Conservation (phyloP, 2,329 filamentous ascomycete species). For the Nemania abortiva region DNA sequence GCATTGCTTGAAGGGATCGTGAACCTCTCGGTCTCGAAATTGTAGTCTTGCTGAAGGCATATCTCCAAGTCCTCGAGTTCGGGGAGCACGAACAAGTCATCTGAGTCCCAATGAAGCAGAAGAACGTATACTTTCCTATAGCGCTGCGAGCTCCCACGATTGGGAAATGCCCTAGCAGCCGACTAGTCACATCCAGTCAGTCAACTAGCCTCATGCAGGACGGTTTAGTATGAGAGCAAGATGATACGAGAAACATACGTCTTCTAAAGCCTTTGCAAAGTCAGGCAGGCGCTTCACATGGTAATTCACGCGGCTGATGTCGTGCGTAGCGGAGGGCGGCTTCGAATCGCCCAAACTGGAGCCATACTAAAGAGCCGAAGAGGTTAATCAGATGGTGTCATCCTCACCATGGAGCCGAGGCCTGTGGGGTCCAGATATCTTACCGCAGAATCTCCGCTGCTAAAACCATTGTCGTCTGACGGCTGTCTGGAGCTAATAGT, state of each 20-base stretch:
- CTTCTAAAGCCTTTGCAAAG: conserved; percentile 67
- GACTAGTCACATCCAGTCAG: conserved; percentile 55
- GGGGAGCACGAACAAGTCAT: conserved; percentile 69
- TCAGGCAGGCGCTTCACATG: conserved; percentile 68
- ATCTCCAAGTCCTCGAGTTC: conserved; percentile 69
- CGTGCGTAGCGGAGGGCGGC: conserved; percentile 63
- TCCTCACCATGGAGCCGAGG: conserved; percentile 37
- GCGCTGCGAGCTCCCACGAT: conserved; percentile 65
- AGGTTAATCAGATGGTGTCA: conserved; percentile 47
- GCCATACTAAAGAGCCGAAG: conserved; percentile 58
- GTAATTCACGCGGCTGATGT: conserved; percentile 68
- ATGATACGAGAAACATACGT: conserved; percentile 56
- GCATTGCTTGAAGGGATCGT: conserved; percentile 69
- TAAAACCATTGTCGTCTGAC: conserved; percentile 59
- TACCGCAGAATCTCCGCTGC: conserved; percentile 63
- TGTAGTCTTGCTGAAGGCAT: conserved; percentile 66
- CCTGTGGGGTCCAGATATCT: conserved; percentile 52
- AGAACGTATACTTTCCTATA: conserved; percentile 68
- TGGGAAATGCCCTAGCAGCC: conserved; percentile 67
- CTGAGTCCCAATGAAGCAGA: conserved; percentile 68
- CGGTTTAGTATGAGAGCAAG: neutral
- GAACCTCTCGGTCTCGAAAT: conserved; percentile 69
- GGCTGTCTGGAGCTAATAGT: conserved; percentile 65
- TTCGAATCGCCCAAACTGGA: conserved; percentile 56
- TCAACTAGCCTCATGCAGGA: conserved; percentile 26